phyloP scores from a whole-genome alignment of 2,329 filamentous ascomycete genomes.

The Talaromyces albobiverticillius region DNA sequence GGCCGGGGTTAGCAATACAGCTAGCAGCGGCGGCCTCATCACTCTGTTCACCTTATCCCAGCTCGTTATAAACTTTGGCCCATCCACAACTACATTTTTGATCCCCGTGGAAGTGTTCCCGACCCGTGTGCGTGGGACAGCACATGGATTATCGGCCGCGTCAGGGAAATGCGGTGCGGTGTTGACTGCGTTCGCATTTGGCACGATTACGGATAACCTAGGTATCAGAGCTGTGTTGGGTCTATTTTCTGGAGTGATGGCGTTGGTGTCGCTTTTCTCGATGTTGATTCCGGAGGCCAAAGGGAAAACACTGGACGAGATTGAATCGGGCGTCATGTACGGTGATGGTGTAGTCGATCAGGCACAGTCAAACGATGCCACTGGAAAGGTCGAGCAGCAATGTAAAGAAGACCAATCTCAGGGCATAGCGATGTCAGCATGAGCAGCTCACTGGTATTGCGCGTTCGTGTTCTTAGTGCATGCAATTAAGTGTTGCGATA shows the following conservation, averaged over 20 bases:
- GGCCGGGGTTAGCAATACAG: background rate
- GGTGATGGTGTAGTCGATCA: no score
- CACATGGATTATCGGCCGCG: conserved; percentile 65
- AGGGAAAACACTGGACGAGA: background rate
- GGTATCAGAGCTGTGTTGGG: background rate
- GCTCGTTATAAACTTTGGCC: conserved; percentile 55
- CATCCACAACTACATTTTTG: conserved; percentile 63
- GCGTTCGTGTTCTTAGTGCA: no score
- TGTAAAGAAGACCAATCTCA: no score
- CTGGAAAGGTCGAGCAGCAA: no score
- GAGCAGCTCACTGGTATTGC: no score
- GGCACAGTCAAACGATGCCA: no score
- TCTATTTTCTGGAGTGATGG: background rate
- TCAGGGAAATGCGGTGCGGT: conserved; percentile 68
- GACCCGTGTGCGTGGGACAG: conserved; percentile 61
- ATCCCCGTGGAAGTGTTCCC: conserved; percentile 65
- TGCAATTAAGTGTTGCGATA: no score
- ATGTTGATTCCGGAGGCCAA: background rate
- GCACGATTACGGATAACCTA: conserved; percentile 22
- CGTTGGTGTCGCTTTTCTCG: background rate
- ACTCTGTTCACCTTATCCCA: conserved; percentile 63
- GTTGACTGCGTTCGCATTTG: conserved; percentile 63
- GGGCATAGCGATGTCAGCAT: no score
- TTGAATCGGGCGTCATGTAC: no score
- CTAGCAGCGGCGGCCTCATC: conserved; percentile 55